These are phyloP conservation scores for Sordariomycetes sp. DNA, from an alignment of 2,329 filamentous ascomycete species.

Conservation along the genomic window DNA sequence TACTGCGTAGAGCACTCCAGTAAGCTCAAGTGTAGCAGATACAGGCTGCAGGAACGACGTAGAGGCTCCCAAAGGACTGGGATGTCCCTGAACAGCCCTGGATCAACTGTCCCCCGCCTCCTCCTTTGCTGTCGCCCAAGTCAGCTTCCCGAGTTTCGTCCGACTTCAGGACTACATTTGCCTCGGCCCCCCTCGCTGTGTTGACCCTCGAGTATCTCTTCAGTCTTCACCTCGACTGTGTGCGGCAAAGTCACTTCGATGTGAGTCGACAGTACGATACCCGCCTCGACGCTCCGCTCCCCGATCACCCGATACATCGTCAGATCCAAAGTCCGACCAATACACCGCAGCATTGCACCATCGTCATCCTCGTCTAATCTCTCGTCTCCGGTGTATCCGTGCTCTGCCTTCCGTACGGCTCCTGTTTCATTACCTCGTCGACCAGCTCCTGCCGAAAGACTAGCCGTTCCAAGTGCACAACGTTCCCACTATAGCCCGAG, in stretches of 20 bases:
- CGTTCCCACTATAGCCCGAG: background rate
- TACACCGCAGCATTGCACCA: background rate
- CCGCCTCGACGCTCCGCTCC: background rate
- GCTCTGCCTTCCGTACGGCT: background rate
- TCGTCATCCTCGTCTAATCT: background rate
- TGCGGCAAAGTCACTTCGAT: background rate
- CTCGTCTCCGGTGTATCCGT: background rate
- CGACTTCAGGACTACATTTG: too few species aligned
- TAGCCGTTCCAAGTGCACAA: constrained; percentile 39
- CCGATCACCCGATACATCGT: background rate
- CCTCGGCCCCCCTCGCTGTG: too few species aligned
- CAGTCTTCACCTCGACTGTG: background rate
- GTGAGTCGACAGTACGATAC: background rate
- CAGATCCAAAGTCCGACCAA: background rate
- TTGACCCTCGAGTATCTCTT: too few species aligned
- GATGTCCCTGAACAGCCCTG: too few species aligned
- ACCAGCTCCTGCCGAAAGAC: constrained; percentile 44
- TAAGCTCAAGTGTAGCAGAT: too few species aligned
- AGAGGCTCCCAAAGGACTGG: too few species aligned
- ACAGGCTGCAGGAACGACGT: too few species aligned
- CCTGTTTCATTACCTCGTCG: constrained; percentile 8
- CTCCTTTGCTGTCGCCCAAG: too few species aligned
- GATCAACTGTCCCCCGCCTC: too few species aligned
- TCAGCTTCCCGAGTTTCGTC: too few species aligned
- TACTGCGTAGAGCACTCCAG: too few species aligned